Base-by-base conservation (phyloP, 306 rosid species). In the Acmispon strigosus region DNA sequence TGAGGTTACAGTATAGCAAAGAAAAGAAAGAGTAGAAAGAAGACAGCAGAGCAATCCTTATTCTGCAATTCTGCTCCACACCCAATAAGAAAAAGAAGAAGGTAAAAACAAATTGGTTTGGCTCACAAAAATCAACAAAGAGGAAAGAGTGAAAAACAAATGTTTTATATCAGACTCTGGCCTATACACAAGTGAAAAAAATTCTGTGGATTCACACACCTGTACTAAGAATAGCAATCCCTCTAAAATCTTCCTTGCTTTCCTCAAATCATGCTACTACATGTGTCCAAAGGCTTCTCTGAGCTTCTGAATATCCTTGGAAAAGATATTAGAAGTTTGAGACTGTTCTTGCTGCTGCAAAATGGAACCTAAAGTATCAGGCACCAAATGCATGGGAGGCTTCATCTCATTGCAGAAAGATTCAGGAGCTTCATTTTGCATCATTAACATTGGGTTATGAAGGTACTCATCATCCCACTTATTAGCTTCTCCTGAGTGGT, bases 221-320 rank as follows among this genome's bases (percentile, higher is more conserved):
- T 77, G 79, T 80, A 52, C 61, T 70, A 69, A 77, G 74, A 80
- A 74, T 47, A 73, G 54, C 74, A 73, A 15, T 49, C 53, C 52
- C 13, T 68, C 16, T 63, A 59, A 58, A 60, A 39, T 27, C 2
- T 29, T 45, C 45, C 37, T 15, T 70, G 48, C 13, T 44, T 60
- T 55, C 48, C 22, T 49, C 44, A 39, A 53, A 51, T 44, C 64
- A 18, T 63, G 18, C 27, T 32, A 3, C 27, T 81, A 85, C 50
- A 77, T 78, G 51, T 85, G 74, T 62, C 86, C 89, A 51, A 85
- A 85, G 17, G 89, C 89, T 29, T 78, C 83, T n/a, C 86, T 69
- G n/a, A 82, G 82, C 73, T 77, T 82, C 70, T 82, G 89, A 8
- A 78, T 76, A 57, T 85, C 89, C 78, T 69, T 82, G 15, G 84